Evolutionary conservation across 306 rosid genomes (phyloP).

Genomic region (Prunus mira): DNA sequence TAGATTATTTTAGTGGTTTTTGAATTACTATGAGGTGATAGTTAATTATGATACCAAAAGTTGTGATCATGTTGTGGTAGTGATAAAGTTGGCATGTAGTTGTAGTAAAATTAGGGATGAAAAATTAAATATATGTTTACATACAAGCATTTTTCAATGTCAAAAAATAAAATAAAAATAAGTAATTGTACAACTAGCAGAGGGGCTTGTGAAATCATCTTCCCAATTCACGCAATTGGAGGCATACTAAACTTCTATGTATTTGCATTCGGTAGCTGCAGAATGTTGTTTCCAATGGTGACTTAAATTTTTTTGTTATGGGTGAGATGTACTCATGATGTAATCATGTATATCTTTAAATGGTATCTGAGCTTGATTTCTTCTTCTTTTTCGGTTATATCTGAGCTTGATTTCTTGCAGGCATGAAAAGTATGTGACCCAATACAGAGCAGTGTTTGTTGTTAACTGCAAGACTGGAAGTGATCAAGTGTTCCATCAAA

Average conservation of each 20-base stretch:
- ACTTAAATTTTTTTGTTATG: background rate
- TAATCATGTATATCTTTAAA: background rate
- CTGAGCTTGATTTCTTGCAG: constrained; percentile 36
- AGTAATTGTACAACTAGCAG: background rate
- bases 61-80: background rate
- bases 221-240: background rate
- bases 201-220: background rate
- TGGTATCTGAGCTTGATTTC: constrained; percentile 9
- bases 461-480: constrained; percentile 59
- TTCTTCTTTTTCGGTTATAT: background rate
- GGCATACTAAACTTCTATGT: background rate
- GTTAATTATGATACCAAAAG: background rate
- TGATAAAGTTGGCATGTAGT: background rate
- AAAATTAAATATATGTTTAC: background rate
- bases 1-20: background rate
- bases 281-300: background rate
- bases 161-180: background rate
- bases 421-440: constrained; percentile 78
- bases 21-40: background rate
- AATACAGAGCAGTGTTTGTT: constrained; percentile 72
- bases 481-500: constrained; percentile 23
- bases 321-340: background rate
- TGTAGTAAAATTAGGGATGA: background rate
- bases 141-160: background rate
- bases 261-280: constrained; percentile 5